phyloP scores from a whole-genome alignment of 2,329 filamentous ascomycete genomes.

The Trichoderma arundinaceum region DNA sequence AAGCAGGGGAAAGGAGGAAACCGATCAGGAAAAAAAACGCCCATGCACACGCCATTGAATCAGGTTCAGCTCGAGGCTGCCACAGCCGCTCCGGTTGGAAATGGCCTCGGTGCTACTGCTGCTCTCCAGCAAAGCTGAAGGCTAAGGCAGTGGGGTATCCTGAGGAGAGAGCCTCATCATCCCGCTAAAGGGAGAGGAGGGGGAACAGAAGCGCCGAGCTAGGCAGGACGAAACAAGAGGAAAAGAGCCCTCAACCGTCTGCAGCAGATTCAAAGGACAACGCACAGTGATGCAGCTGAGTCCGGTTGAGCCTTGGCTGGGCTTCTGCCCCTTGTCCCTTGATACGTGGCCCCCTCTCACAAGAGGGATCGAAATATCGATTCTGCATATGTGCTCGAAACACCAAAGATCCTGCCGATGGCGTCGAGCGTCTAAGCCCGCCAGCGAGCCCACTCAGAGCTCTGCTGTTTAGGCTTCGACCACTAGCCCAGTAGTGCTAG shows the following conservation, averaged over 20 bases:
- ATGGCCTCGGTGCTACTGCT: neutral
- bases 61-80: constrained; percentile 18
- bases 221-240: neutral
- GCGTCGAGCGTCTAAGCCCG: constrained; percentile 7
- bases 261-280: too few relatives aligned
- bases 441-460: constrained; percentile 4
- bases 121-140: constrained; percentile 18
- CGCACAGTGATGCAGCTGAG: constrained; percentile 1
- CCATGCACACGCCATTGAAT: constrained; percentile 18
- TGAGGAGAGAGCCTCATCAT: constrained; percentile 28
- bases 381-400: constrained; percentile 23
- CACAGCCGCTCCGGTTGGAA: neutral
- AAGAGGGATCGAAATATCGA: constrained; percentile 28
- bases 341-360: constrained; percentile 28
- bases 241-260: neutral
- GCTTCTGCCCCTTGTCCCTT: neutral
- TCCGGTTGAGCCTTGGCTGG: constrained; percentile 21
- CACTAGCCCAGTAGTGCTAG: neutral
- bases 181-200: constrained; percentile 19
- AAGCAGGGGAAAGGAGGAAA: neutral
- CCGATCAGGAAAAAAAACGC: neutral
- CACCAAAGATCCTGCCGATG: constrained; percentile 27
- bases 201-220: constrained; percentile 25
- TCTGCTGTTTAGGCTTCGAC: constrained; percentile 19
- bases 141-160: constrained; percentile 21